phyloP scores from a whole-genome alignment of 2,329 filamentous ascomycete species.

The Cryphonectria nitschkei region DNA sequence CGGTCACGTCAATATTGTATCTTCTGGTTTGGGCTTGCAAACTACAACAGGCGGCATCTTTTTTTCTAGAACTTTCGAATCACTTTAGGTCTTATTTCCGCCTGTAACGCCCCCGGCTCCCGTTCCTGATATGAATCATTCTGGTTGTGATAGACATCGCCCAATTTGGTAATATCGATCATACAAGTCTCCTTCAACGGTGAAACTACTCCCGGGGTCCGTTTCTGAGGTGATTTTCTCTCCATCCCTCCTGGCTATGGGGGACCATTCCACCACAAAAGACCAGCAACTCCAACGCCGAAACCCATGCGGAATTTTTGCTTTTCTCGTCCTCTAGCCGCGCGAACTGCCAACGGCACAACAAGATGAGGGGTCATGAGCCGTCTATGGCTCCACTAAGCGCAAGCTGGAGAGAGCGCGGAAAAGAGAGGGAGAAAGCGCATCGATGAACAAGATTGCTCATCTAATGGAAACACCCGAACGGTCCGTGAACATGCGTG shows the following conservation, averaged over 20 bases:
- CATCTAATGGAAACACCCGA: conserved; percentile 74
- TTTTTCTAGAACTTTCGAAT: conserved; percentile 1
- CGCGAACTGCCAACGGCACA: neutral
- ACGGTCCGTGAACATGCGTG: conserved; percentile 91
- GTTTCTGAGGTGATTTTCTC: neutral
- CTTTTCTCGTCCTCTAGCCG: neutral
- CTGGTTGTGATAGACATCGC: neutral
- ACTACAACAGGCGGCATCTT: conserved; percentile 23
- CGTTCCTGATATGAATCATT: neutral
- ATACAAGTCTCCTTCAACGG: neutral
- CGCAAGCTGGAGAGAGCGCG: too few species aligned
- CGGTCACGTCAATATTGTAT: neutral
- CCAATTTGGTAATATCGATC: neutral
- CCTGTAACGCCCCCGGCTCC: conserved; percentile 12
- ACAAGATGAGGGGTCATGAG: neutral
- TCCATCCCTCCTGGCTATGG: neutral
- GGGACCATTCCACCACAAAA: neutral
- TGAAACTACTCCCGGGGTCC: neutral
- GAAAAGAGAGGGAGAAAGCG: neutral
- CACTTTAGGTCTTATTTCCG: neutral
- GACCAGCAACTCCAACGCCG: conserved; percentile 23
- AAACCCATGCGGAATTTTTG: conserved; percentile 24
- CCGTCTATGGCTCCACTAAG: neutral
- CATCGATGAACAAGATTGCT: conserved; percentile 23
- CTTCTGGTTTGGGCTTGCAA: conserved; percentile 10